Evolutionary conservation across 345 rosid genomes (phyloP).

Genomic region (Punica granatum): DNA sequence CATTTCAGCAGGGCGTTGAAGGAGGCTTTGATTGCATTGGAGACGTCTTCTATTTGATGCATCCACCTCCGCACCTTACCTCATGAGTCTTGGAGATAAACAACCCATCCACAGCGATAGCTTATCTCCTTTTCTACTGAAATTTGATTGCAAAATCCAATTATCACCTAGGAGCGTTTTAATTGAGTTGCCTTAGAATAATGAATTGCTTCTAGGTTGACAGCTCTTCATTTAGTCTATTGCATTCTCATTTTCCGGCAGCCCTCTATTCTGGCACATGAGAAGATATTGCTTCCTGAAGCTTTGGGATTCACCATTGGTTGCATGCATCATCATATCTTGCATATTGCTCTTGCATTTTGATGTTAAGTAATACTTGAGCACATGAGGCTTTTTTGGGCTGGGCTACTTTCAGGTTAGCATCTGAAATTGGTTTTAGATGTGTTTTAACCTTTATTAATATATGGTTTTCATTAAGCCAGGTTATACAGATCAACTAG

Average conservation of each 20-base stretch:
- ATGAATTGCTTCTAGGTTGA: neutral
- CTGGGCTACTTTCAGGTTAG: neutral
- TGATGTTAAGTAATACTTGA: neutral
- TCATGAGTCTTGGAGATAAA: conserved; percentile 39
- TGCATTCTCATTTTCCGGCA: neutral
- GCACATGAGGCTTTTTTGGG: neutral
- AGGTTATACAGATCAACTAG: neutral
- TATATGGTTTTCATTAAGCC: neutral
- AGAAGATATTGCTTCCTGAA: neutral
- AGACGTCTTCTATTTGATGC: neutral
- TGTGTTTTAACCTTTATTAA: neutral
- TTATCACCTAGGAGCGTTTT: neutral
- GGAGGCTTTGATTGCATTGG: conserved; percentile 8
- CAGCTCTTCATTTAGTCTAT: neutral
- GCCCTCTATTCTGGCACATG: neutral
- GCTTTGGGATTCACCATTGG: neutral
- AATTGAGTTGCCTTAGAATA: neutral
- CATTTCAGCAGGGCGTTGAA: conserved; percentile 9
- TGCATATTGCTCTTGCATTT: neutral
- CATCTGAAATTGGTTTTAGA: neutral
- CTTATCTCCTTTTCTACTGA: neutral
- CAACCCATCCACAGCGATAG: neutral
- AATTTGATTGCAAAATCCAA: neutral
- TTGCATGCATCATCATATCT: neutral
- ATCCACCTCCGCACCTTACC: conserved; percentile 10